Evolutionary conservation across 1,284 basidiomycete genomes (phyloP).

Genomic region (Irpex rosettiformis): DNA sequence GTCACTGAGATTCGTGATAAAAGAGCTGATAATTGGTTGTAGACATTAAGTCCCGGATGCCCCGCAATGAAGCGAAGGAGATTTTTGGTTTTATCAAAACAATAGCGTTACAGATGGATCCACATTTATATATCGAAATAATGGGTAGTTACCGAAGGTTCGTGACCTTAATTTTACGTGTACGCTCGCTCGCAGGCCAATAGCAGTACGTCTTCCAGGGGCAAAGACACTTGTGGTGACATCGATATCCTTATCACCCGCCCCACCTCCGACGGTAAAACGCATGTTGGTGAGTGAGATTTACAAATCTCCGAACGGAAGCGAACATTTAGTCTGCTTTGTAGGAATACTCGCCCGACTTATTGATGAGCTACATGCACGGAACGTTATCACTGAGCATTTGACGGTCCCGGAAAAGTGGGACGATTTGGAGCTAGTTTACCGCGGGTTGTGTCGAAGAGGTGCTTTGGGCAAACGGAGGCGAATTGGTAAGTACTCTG

Average conservation of each 20-base stretch:
- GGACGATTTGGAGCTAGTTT: conserved; percentile 67
- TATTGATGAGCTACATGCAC: conserved; percentile 51
- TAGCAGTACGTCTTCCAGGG: conserved; percentile 37
- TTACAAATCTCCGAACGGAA: conserved; percentile 2
- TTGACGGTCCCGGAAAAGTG: conserved; percentile 69
- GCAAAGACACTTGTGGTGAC: conserved; percentile 79
- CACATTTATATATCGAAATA: conserved; percentile 71
- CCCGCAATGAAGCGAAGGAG: conserved; percentile 70
- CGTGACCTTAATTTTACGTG: background rate
- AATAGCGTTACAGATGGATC: conserved; percentile 67
- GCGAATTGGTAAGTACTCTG: conserved; percentile 61
- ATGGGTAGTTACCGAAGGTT: conserved; percentile 90
- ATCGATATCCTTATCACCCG: conserved; percentile 89
- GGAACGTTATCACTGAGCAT: conserved; percentile 72
- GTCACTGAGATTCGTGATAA: background rate
- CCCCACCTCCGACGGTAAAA: conserved; percentile 64
- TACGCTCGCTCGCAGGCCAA: background rate
- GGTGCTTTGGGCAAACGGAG: conserved; percentile 38
- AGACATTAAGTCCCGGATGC: conserved; percentile 83
- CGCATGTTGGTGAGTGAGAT: conserved; percentile 56
- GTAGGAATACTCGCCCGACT: conserved; percentile 29
- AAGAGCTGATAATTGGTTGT: background rate
- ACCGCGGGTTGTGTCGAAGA: conserved; percentile 72
- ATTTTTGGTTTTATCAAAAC: conserved; percentile 70
- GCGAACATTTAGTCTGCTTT: background rate